Evolutionary conservation across 2,329 filamentous ascomycete species (phyloP), one percentile per base, ranked within the genome.

Genomic region (Sphaerostilbella broomeana): DNA sequence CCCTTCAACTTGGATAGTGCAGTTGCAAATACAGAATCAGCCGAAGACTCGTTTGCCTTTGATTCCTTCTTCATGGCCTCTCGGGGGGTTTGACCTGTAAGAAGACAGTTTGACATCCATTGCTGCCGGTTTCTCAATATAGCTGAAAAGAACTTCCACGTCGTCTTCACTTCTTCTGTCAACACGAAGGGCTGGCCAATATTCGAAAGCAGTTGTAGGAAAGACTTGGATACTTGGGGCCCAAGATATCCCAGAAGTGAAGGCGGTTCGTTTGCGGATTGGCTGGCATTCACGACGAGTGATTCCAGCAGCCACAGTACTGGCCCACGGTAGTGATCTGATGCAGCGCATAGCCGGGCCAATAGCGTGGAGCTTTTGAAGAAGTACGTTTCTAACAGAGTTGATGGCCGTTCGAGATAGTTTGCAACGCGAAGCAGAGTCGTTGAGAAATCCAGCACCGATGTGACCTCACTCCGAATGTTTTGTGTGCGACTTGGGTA

Each of bases 231-330:
- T 7, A 86, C 81, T 40, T 86, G 79, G 8, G 86, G 75, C 2
- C 88, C 88, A 6, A 98, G 69, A 55, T 94, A 87, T 21, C 89
- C 89, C 16, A 98, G 76, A n/a, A 98, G 71, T 6, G 90, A 95
- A n/a, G 87, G 86, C 1, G 89, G 87, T 50, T 95, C 88, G n/a
- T 71, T 72, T 20, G 73, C 65, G 12, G 71, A 66, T 45, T 77
- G 77, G 17, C 81, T 77, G 17, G 84, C 81, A 48, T 75, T 81
- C 29, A 80, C 70, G 19, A 95, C 79, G 13, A 95, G 64, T 9
- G 80, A 76, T 45, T 88, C 80, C 6, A 95, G 67, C 2, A 95
- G 65, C 18, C 73, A 69, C 21, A 89, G 72, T 1, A 84, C 75
- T 2, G 81, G 73, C 11, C 71, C 67, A 50, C 76, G 79, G 59